Base-by-base conservation (phyloP, 75 land plant species). In the Cunninghamia lanceolata region DNA sequence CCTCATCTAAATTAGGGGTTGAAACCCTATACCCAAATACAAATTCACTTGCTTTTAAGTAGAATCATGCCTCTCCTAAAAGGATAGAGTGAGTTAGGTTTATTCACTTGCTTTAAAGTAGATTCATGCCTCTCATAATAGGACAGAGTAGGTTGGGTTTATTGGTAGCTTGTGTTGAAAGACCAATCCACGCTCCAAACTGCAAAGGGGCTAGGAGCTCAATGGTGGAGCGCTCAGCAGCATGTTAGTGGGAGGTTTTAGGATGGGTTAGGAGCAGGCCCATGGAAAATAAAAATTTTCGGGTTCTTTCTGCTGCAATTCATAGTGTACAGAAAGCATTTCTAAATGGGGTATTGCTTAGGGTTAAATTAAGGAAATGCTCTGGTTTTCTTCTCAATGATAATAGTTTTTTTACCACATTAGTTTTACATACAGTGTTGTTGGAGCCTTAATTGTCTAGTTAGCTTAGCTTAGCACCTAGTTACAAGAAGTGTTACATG, bases 401-500 rank as follows among this genome's bases (percentile, higher is more conserved):
- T 32, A 9, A 9, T 70, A 9, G 34, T 15, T 40, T 66, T n/a
- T 28, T 0, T 19, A 3, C 0, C 79, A 38, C 42, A 76, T 38
- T 36, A 39, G 9, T 21, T 77, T 40, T 9, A 77, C 80, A n/a
- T n/a, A 77, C 45, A 76, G 3, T 77, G 45, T 0, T 77, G 39
- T 77, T 77, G 9, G 80, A 25, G 80, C 80, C 40, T 80, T 47
- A 43, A 80, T 28, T 42, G 40, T 83, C 84, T 25, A 50, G 40
- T 9, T 1, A 54, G 30, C n/a, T 35, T 35, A 4, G 70, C 38
- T 50, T 39, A 35, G 39, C 4, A 19, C 25, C 9, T 63, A 5
- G 30, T 4, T 63, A n/a, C 68, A 63, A 21, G 28, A 63, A 63
- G 25, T 59, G 66, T 59, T 7, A 59, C 28, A 19, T 21, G 66